phyloP scores from a whole-genome alignment of 306 rosid species.

The Erythrophleum fordii region DNA sequence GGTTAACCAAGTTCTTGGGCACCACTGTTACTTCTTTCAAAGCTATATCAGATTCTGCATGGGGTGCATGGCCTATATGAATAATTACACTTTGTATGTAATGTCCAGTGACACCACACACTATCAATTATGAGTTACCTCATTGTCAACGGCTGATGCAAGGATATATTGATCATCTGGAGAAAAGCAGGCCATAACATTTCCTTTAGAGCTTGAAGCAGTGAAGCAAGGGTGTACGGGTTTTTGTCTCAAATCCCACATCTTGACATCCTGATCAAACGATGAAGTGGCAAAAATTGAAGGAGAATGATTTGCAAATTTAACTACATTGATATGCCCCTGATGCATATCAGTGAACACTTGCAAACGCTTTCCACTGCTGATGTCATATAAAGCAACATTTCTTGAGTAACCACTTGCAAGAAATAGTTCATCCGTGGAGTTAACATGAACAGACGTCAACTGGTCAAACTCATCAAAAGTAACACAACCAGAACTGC shows the following conservation, averaged over 20 bases:
- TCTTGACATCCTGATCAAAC: constrained; percentile 79
- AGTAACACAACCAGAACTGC: constrained; percentile 52
- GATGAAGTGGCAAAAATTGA: constrained; percentile 83
- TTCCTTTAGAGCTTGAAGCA: constrained; percentile 78
- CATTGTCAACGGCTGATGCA: constrained; percentile 84
- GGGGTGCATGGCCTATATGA: constrained; percentile 22
- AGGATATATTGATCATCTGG: constrained; percentile 89
- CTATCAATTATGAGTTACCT: constrained; percentile 51
- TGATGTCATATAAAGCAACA: constrained; percentile 82
- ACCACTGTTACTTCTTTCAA: constrained; percentile 3
- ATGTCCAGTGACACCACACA: constrained; percentile 30
- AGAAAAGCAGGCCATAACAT: constrained; percentile 94
- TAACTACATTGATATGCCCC: constrained; percentile 85
- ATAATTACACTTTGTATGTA: constrained; percentile 13
- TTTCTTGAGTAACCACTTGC: constrained; percentile 88
- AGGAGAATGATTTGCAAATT: constrained; percentile 85
- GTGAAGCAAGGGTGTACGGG: constrained; percentile 72
- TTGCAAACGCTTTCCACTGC: constrained; percentile 67
- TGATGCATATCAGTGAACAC: constrained; percentile 78
- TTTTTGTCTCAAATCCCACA: constrained; percentile 93
- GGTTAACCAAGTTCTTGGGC: background rate
- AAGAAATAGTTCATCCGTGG: constrained; percentile 77
- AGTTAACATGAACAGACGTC: constrained; percentile 88
- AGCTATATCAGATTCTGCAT: constrained; percentile 22
- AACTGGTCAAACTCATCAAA: constrained; percentile 81